Conservation (phyloP, 345 rosid genomes). For the Syzygium jambos region DNA sequence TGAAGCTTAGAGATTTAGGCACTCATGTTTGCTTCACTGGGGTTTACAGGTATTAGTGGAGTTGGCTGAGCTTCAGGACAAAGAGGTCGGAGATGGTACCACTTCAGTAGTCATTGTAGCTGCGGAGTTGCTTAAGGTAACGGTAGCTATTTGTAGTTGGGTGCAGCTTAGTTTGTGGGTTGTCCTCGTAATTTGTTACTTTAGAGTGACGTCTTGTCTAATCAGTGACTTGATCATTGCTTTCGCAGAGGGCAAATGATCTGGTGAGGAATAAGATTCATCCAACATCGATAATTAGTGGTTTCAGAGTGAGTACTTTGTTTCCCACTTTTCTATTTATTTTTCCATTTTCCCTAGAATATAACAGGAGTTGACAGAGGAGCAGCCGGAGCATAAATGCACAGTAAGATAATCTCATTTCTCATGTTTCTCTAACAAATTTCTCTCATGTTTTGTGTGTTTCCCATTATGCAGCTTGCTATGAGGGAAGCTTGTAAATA, state of each 20-base stretch:
- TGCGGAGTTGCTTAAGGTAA: slow-evolving; percentile 79
- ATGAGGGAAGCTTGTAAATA: slow-evolving; percentile 98
- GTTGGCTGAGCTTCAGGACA: slow-evolving; percentile 97
- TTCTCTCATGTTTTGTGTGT: neutral
- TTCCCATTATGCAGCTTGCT: slow-evolving; percentile 53
- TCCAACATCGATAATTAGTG: slow-evolving; percentile 95
- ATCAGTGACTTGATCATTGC: neutral
- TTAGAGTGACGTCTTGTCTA: neutral
- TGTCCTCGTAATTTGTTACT: neutral
- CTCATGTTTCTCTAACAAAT: neutral
- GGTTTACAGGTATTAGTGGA: slow-evolving; percentile 76
- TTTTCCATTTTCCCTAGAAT: neutral
- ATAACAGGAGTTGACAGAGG: neutral
- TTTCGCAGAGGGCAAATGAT: slow-evolving; percentile 86
- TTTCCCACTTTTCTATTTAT: neutral
- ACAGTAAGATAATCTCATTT: neutral
- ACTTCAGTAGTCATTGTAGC: slow-evolving; percentile 94
- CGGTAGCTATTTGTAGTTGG: neutral
- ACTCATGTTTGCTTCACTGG: neutral
- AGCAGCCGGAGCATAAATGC: neutral
- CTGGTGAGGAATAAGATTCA: slow-evolving; percentile 95
- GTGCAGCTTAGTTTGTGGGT: neutral
- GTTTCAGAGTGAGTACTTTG: slow-evolving; percentile 58
- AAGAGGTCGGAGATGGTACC: slow-evolving; percentile 98
- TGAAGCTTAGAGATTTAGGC: neutral